phyloP scores from a whole-genome alignment of 129 eudicot genomes.

The Flaveria bidentis region DNA sequence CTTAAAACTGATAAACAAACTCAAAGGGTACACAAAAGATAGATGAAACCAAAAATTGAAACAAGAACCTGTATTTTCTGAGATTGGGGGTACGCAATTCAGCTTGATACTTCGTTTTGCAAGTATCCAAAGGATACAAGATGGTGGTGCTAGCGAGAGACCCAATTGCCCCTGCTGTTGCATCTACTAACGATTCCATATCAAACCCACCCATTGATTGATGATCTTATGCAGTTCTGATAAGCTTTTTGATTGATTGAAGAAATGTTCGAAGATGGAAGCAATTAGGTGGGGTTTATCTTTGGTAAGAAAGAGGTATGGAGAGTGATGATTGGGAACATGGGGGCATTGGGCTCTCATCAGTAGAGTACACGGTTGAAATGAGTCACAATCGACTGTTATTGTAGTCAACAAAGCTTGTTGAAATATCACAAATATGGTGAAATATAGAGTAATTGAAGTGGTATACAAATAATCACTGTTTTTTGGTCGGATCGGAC shows the following conservation, averaged over 20 bases:
- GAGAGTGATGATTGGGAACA: conserved; percentile 7
- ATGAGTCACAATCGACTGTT: neutral
- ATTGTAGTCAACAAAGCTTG: neutral
- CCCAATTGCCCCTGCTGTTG: conserved; percentile 92
- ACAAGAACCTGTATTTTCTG: conserved; percentile 60
- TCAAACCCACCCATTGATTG: conserved; percentile 46
- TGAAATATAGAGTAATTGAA: too few species aligned
- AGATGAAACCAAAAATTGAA: neutral
- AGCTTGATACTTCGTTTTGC: conserved; percentile 94
- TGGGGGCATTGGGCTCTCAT: neutral
- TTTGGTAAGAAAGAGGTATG: conserved; percentile 8
- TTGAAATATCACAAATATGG: too few species aligned
- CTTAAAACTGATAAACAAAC: neutral
- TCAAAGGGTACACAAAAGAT: neutral
- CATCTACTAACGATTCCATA: conserved; percentile 87
- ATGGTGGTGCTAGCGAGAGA: conserved; percentile 85
- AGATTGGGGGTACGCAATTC: conserved; percentile 62
- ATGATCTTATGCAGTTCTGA: neutral
- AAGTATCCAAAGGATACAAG: conserved; percentile 86
- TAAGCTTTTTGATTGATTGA: conserved; percentile 5
- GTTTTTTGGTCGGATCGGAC: too few species aligned
- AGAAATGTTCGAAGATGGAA: neutral
- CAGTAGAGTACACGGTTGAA: neutral
- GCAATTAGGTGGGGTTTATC: conserved; percentile 11
- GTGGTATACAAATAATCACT: too few species aligned